Base-by-base conservation (phyloP, 805 yeast species). In the Scheffersomyces spartinae region DNA sequence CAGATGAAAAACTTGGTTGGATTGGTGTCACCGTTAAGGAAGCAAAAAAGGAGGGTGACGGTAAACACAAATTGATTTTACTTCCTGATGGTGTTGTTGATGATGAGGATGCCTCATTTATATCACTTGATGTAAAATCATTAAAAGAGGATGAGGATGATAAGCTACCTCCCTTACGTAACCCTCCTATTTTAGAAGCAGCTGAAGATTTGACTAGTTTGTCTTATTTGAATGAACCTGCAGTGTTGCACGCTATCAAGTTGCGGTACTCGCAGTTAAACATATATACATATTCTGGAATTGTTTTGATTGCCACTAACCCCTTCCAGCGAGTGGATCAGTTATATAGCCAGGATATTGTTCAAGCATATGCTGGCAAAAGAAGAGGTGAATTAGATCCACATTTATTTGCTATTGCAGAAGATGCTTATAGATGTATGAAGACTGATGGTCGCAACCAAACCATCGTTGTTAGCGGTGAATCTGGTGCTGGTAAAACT, bases 401-500 rank as follows among this genome's bases (percentile, higher is more conserved):
- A 4, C 98, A 88, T 62, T 63, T 88, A 47, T 88, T 88, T 52
- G 95, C 96, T 23, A 88, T 88, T 40, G 97, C 98, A 15, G 97
- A 86, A 53, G 96, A 91, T 44, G 96, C 97, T 5, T 86, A 85
- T 50, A 68, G 95, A 42, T 78, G 94, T 47, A 88, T 88, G 98
- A 79, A 81, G 43, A 67, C 76, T 25, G 93, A 84, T 41, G 61
- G 70, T 20, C 66, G 72, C 40, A 86, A 88, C 57, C 98, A 88
- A 57, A 88, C 98, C 1, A 86, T 88, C 35, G 95, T 88, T 10
- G 97, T 88, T 10, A 74, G 86, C 40, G 98, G 98, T 56, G 98
- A 88, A 56, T 82, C 95, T 5, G 98, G 98, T 54, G 97, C 98
- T 15, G 98, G 98, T 52, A 91, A 88, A 45, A 91, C 97, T 4